Percentiles rank a stretch among this genome's conserved stretches.
Conservation (phyloP, 345 rosid species). For the Populus davidiana region DNA sequence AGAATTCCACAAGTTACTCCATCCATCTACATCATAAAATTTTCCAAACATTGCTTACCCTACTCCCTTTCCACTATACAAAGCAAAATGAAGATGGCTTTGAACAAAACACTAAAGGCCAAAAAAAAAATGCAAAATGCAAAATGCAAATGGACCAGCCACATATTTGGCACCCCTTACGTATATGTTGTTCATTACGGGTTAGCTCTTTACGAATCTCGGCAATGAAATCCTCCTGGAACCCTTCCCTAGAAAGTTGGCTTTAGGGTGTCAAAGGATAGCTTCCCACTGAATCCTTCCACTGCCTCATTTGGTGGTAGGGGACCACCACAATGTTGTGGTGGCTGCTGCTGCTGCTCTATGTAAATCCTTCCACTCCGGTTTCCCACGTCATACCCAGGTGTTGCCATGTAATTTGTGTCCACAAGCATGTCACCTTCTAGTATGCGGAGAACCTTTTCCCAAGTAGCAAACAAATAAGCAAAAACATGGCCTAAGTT, state of each 20-base stretch:
- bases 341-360: conserved; percentile 39
- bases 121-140: not conserved
- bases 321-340: conserved; percentile 45
- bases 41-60: conserved; percentile 27
- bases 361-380: conserved; percentile 74
- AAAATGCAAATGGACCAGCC: not conserved
- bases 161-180: conserved; percentile 6
- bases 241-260: conserved; percentile 34
- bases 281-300: conserved; percentile 63
- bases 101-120: conserved; percentile 3
- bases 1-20: too few species aligned
- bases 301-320: conserved; percentile 38
- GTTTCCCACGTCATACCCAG: conserved; percentile 76
- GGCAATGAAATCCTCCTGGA: conserved; percentile 35
- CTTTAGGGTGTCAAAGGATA: conserved; percentile 46
- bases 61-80: conserved; percentile 45
- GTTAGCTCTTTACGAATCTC: conserved; percentile 19
- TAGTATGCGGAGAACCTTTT: conserved; percentile 85
- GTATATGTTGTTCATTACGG: not conserved
- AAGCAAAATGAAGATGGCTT: conserved; percentile 30
- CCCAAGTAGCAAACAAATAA: conserved; percentile 1
- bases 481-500: not conserved
- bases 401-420: conserved; percentile 57
- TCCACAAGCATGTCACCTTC: conserved; percentile 92
- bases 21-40: too few species aligned